A percentile compares a stretch with the other conserved stretches of the same genome.
Evolutionary conservation across 805 yeast genomes (phyloP).

Genomic region (Starmerella apis): DNA sequence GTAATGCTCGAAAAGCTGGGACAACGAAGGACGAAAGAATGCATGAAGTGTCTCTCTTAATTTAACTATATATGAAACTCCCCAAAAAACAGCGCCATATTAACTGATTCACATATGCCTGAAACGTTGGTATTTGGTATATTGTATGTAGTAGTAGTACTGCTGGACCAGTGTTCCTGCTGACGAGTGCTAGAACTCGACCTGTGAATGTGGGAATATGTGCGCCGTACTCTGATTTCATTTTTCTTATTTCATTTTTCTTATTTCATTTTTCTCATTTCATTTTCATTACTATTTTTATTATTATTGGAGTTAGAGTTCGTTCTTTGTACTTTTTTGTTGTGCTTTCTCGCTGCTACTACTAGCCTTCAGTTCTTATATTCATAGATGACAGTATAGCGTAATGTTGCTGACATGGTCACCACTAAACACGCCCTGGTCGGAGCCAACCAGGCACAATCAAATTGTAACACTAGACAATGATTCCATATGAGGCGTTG

Average conservation of each 20-base stretch:
- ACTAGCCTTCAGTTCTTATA: too few relatives aligned
- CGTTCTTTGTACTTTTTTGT: too few relatives aligned
- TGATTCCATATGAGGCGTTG: constrained; percentile 64
- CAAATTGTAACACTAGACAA: constrained; percentile 19
- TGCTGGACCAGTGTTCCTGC: too few relatives aligned
- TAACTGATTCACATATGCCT: neutral
- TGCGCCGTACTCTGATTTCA: too few relatives aligned
- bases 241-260: too few relatives aligned
- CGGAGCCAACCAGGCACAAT: neutral
- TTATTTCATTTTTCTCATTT: too few relatives aligned
- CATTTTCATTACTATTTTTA: too few relatives aligned
- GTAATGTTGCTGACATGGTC: neutral
- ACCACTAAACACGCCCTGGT: neutral
- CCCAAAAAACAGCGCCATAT: constrained; percentile 2
- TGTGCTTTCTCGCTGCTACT: too few relatives aligned
- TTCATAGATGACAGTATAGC: too few relatives aligned
- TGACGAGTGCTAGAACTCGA: too few relatives aligned
- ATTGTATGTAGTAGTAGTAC: neutral
- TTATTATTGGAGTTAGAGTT: too few relatives aligned
- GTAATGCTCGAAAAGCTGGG: constrained; percentile 1
- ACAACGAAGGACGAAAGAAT: constrained; percentile 9
- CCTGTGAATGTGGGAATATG: too few relatives aligned
- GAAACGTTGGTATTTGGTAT: neutral
- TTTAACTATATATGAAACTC: constrained; percentile 16
- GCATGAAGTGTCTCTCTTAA: constrained; percentile 18